These are phyloP conservation scores for Phalaenopsis aphrodite DNA, from an alignment of 106 monocot species.

Conservation along the genomic window DNA sequence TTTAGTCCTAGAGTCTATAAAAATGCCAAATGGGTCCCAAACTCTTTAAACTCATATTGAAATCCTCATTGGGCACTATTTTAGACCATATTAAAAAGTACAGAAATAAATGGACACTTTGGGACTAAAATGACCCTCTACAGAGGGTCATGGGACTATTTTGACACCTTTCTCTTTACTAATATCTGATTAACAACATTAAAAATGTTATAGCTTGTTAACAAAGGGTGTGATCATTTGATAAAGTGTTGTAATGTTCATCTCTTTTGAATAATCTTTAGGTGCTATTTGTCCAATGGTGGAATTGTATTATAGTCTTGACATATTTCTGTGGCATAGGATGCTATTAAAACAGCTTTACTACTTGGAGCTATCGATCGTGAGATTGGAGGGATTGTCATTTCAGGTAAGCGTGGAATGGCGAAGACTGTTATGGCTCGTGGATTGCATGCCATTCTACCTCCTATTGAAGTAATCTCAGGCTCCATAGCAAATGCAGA, in stretches of 20 bases:
- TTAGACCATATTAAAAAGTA: too few relatives aligned
- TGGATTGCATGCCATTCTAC: slow-evolving; percentile 92
- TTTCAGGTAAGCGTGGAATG: slow-evolving; percentile 90
- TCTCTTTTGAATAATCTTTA: background rate
- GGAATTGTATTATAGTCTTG: background rate
- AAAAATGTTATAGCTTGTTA: background rate
- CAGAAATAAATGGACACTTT: too few relatives aligned
- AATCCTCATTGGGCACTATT: too few relatives aligned
- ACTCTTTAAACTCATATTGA: too few relatives aligned
- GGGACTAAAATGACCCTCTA: too few relatives aligned
- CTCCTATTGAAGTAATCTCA: slow-evolving; percentile 86
- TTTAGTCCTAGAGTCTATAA: too few relatives aligned
- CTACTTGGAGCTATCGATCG: slow-evolving; percentile 92
- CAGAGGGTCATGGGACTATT: too few relatives aligned
- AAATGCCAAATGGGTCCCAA: too few relatives aligned
- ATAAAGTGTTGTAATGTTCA: background rate
- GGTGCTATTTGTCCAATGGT: background rate
- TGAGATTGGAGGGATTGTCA: slow-evolving; percentile 96
- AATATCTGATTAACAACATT: background rate
- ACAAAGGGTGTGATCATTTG: background rate
- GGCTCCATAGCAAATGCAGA: slow-evolving; percentile 92
- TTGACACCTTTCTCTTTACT: too few relatives aligned
- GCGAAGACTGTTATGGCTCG: slow-evolving; percentile 99
- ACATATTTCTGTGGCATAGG: slow-evolving; percentile 27
- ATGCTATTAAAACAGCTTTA: slow-evolving; percentile 94